Evolutionary conservation across 2,329 filamentous ascomycete species (phyloP).

Genomic region (Curvularia verruculosa): DNA sequence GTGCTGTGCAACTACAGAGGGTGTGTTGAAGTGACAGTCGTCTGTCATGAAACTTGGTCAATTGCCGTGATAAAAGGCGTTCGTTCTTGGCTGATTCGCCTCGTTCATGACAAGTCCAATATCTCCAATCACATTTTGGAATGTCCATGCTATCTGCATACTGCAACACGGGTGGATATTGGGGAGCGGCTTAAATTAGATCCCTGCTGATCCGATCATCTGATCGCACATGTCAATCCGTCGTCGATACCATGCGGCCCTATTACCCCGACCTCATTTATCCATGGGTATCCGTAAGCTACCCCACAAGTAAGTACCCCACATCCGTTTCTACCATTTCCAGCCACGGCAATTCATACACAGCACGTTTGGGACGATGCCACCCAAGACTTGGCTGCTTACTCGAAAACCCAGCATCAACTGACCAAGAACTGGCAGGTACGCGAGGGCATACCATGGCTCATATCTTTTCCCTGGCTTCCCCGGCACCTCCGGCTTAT

Average conservation of each 20-base stretch:
- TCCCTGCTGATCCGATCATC: neutral
- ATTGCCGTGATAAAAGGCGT: neutral
- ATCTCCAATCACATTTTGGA: neutral
- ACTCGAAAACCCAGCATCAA: neutral
- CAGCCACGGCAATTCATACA: constrained; percentile 13
- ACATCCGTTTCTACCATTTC: constrained; percentile 13
- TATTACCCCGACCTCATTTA: constrained; percentile 14
- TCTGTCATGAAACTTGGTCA: neutral
- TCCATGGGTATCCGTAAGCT: constrained; percentile 7
- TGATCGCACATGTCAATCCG: constrained; percentile 6
- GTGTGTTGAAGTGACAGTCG: neutral
- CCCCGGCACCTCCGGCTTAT: constrained; percentile 33
- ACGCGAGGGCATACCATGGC: constrained; percentile 29
- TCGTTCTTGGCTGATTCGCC: neutral
- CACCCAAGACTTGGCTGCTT: too few species aligned
- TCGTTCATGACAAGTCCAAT: neutral
- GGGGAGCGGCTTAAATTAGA: too few species aligned
- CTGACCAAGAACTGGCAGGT: neutral
- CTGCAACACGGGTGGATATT: neutral
- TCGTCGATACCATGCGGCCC: constrained; percentile 8
- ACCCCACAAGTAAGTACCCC: constrained; percentile 22
- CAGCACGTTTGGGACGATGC: constrained; percentile 4
- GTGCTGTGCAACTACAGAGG: neutral
- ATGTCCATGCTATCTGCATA: neutral
- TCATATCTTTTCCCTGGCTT: constrained; percentile 43